These are phyloP conservation scores for Oryza officinalis DNA, from an alignment of 176 grass and related monocot species.

Conservation along the genomic window DNA sequence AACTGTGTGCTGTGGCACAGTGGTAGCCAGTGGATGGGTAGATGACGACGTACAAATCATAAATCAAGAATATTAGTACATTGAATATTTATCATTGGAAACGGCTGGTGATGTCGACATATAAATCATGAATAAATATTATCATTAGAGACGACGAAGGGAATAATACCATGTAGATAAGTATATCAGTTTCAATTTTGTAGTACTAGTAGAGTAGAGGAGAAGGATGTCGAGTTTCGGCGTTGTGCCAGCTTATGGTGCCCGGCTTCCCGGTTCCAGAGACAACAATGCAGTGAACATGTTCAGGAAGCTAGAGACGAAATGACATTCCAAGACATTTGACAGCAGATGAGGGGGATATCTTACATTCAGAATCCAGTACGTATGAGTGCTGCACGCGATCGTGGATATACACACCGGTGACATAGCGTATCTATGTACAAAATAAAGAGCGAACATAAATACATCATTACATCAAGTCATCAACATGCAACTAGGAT, in stretches of 20 bases:
- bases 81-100: neutral
- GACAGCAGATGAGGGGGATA: neutral
- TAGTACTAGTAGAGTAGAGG: too few species aligned
- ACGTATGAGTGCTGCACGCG: neutral
- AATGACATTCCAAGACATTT: neutral
- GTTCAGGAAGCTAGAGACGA: neutral
- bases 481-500: neutral
- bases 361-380: constrained; percentile 18
- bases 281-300: neutral
- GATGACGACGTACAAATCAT: neutral
- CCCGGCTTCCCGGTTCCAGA: too few species aligned
- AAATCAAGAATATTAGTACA: too few species aligned
- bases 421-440: constrained; percentile 27
- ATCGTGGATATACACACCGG: neutral
- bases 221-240: neutral
- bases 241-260: neutral
- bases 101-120: neutral
- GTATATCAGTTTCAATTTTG: neutral
- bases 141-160: too few species aligned
- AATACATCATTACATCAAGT: neutral
- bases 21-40: neutral
- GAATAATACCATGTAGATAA: neutral
- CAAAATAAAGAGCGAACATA: constrained; percentile 5
- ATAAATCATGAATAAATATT: neutral
- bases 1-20: too few species aligned